Base-by-base conservation (phyloP, 2,329 filamentous ascomycete genomes). In the Beauveria asiatica region DNA sequence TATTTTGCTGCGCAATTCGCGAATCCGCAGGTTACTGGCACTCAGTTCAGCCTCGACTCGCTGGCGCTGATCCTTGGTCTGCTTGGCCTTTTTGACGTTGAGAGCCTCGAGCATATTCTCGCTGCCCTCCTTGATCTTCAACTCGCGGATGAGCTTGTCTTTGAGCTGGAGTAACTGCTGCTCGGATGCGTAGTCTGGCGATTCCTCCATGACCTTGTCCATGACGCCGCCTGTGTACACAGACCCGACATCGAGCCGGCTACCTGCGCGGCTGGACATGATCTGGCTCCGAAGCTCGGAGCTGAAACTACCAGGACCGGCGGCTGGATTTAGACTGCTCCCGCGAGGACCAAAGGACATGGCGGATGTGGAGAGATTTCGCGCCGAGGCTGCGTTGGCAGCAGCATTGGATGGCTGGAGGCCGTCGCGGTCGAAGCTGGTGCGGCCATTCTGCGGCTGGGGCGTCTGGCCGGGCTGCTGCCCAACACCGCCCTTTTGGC, bases 31-130 rank as follows among this genome's bases (percentile, higher is more conserved):
- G 73, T 96, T 97, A 25, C 92, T 95, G 41, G 91, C 87, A 70
- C 87, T 94, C 66, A 99, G 80, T 76, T 99, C 94, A 54, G 89
- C 88, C 76, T 99, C 90, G 30, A 92, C 89, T 67, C 83, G 82
- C 62, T 83, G 78, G 49, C 90, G 83, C 70, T 93, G 90, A 62
- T 93, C 93, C 71, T 92, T 95, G 64, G 89, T 89, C 72, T 97
- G 93, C 75, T 97, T 99, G 50, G 90, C 88, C 73, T 96, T 97
- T 75, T 99, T 99, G 49, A 86, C 83, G 72, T 97, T 91, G 65
- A 99, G 77, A 13, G 94, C 94, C 76, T 99, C 94, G 44, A 99
- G 80, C 83, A 99, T 87, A 72, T 99, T 99, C 78, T 99, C 94
- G 61, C 93, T 97, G 21, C 94, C 94, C 68, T 93, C 89, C 74